Evolutionary conservation across 1,284 basidiomycete species (phyloP), one percentile per base, ranked within the genome.

Genomic region (Ustilago shanxiensis): DNA sequence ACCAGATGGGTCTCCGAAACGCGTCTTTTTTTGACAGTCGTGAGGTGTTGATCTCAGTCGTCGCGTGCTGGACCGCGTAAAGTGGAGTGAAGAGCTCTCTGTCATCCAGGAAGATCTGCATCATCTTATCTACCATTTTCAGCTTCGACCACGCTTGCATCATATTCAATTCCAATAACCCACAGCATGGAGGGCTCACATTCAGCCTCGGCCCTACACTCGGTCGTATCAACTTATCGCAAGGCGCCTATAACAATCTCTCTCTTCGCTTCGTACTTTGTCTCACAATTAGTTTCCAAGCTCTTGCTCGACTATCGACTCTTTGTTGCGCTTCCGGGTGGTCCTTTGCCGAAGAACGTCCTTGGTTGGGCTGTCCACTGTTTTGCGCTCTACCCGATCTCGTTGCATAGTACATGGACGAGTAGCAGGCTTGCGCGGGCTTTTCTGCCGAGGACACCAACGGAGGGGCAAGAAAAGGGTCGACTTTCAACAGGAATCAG

Each of bases 311-410:
- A 71, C 55, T 78, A 78, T 37, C 62, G 60, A 1, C 60, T 78
- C 39, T 78, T 66, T 41, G 29, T 75, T 41, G 52, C 76, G 52
- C 68, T 78, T 28, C 54, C 60, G 0, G 76, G 76, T 0, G 76
- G 76, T 22, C 66, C 69, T 10, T 49, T 78, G 24, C 71, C 71
- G 1, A 63, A 75, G 58, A 78, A 75, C 39, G 24, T 75, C 33
- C 41, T 74, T n/a, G 76, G 76, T 9, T 78, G 76, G 76, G 31
- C 65, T 0, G n/a, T 74, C 4, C 76, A 75, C 33, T 65, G 51
- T 35, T 71, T 70, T 61, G 44, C 62, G 26, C 70, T 74, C 13
- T 70, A 54, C 28, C 72, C 73, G 9, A 56, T 74, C 0, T 60
- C 69, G 20, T 60, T 77, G 10, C 31, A 53, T n/a, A 50, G 39